These are phyloP conservation scores for Flaveria sonorensis DNA, from an alignment of 129 eudicot genomes.

Conservation along the genomic window DNA sequence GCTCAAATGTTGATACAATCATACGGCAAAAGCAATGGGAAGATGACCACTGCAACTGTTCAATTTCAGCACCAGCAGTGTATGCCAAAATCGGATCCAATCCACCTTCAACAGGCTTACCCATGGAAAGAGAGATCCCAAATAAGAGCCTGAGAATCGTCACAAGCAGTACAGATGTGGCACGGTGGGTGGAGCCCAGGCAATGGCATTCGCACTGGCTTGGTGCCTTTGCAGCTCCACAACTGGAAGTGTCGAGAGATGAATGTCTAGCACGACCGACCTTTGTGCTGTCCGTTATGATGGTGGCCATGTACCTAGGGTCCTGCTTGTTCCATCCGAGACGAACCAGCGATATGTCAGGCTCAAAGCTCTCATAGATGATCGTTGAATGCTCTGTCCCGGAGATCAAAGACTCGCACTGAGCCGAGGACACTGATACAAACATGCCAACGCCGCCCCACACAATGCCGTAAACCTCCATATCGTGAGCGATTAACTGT, in stretches of 20 bases:
- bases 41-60: conserved; percentile 86
- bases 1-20: conserved; percentile 33
- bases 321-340: conserved; percentile 98
- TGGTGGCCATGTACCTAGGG: conserved; percentile 94
- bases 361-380: conserved; percentile 92
- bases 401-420: conserved; percentile 84
- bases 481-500: conserved; percentile 89
- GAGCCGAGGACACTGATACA: conserved; percentile 91
- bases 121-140: conserved; percentile 49
- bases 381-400: too few species aligned
- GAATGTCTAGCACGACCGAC: too few species aligned
- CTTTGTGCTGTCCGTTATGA: conserved; percentile 93
- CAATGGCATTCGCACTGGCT: conserved; percentile 87
- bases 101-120: conserved; percentile 94
- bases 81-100: conserved; percentile 91
- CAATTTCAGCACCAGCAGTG: conserved; percentile 77
- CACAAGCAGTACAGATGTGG: conserved; percentile 95
- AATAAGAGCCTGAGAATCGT: conserved; percentile 88
- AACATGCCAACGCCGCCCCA: conserved; percentile 99
- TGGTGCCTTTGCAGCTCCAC: conserved; percentile 95
- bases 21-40: conserved; percentile 57
- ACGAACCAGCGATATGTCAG: conserved; percentile 81
- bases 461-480: conserved; percentile 90
- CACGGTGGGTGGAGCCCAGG: conserved; percentile 97
- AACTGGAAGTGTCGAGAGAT: conserved; percentile 78